Evolutionary conservation across 164 flowering plant species (phyloP), one percentile per base, ranked within the genome.

Genomic region (Vitis riparia): DNA sequence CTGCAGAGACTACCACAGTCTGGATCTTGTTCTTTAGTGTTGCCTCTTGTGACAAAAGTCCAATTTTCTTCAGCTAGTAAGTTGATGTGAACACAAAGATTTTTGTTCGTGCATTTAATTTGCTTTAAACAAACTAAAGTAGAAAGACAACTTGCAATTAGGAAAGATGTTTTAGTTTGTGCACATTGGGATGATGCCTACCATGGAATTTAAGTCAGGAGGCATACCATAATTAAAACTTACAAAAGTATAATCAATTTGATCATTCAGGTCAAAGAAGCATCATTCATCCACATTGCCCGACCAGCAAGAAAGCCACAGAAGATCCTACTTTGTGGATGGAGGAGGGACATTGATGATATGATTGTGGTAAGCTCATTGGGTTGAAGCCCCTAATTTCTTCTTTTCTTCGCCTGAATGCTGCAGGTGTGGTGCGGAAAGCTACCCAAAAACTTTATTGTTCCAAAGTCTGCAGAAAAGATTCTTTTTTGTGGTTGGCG

Each of bases 281-380:
- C 82, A 83, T 70, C 89, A 76, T 80, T 84, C 83, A 82, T 84
- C 61, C 82, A 86, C 77, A 80, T 83, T 78, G 63, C 75, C 67
- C 83, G 84, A 69, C 87, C 91, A 74, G 79, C 87, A 79, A 89
- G 85, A 86, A 82, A 81, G 88, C 88, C 93, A 70, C 92, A 89
- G 97, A 91, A 84, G 89, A 89, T 91, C 81, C 89, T 91, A 84
- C 88, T 91, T 78, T 89, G 88, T 88, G 93, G 97, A 87, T 89
- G 97, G 93, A 85, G 92, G 80, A 81, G 92, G 73, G 97, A 91
- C 88, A 79, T 91, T 83, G 97, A 89, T 89, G 93, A 91, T 89
- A 91, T 91, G 97, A 84, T 91, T 85, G 91, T 87, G 93, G 96
- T 89, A 76, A 86, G 96, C 79, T 79, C 83, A 78, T 73, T 83